A percentile compares a stretch with the other conserved stretches of the same genome.
Evolutionary conservation across 176 grass and related monocot species (phyloP).

Genomic region (Microstegium vimineum): DNA sequence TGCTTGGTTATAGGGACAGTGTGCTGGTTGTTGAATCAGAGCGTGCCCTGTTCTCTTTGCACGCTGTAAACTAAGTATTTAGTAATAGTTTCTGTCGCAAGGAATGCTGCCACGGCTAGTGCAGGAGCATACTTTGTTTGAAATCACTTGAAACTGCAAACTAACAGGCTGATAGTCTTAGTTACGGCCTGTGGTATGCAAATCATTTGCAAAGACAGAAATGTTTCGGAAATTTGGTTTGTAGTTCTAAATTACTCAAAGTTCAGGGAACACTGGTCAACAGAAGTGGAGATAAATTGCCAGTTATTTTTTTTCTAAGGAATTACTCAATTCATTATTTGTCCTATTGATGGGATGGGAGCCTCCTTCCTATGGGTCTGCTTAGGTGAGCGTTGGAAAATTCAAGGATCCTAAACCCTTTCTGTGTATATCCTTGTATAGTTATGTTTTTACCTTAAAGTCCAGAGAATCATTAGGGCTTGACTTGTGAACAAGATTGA

Average conservation of each 20-base stretch:
- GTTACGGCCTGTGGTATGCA: not conserved
- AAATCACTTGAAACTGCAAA: too few species aligned
- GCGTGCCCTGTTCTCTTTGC: not conserved
- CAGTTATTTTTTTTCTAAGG: not conserved
- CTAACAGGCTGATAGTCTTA: too few species aligned
- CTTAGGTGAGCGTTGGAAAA: not conserved
- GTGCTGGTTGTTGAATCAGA: not conserved
- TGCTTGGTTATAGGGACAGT: not conserved
- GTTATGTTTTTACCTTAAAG: too few species aligned
- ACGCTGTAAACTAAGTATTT: not conserved
- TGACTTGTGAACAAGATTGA: not conserved
- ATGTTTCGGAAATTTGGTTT: too few species aligned
- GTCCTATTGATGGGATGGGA: not conserved
- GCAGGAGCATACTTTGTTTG: not conserved
- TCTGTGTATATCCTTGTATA: too few species aligned
- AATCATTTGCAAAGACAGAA: not conserved
- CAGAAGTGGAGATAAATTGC: not conserved
- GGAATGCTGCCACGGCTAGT: not conserved
- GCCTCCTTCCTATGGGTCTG: not conserved
- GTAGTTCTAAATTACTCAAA: too few species aligned
- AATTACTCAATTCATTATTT: not conserved
- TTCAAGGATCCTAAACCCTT: not conserved
- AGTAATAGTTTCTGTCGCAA: not conserved
- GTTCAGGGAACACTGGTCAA: not conserved
- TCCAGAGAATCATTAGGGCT: not conserved